Evolutionary conservation across 2,329 filamentous ascomycete genomes (phyloP).

Genomic region (Coniochaeta sp.): DNA sequence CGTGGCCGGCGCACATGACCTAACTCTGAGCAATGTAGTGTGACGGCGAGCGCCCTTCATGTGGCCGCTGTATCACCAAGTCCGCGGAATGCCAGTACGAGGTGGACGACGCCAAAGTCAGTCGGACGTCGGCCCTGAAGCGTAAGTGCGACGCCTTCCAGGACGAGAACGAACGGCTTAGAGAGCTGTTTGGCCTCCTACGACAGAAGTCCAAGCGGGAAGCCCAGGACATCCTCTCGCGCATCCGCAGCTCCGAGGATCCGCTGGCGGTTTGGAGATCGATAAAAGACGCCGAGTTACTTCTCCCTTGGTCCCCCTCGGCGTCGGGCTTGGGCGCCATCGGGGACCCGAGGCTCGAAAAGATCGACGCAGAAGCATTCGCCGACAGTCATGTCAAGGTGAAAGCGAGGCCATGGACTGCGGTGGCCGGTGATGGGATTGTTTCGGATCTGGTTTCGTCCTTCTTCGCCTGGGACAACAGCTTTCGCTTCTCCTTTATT

Average conservation of each 20-base stretch:
- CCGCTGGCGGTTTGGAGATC: constrained; percentile 8
- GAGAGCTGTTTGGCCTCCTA: constrained; percentile 12
- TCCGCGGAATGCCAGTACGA: constrained; percentile 6
- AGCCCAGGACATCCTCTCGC: constrained; percentile 12
- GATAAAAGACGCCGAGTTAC: constrained; percentile 12
- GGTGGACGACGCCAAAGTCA: constrained; percentile 8
- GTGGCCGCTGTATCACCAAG: constrained; percentile 7
- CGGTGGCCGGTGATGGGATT: constrained; percentile 19
- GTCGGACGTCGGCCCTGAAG: constrained; percentile 10
- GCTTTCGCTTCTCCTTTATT: constrained; percentile 16
- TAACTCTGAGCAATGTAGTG: constrained; percentile 1
- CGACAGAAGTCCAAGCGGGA: constrained; percentile 10
- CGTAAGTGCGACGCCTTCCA: constrained; percentile 9
- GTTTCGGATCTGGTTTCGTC: constrained; percentile 21
- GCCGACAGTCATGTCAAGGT: constrained; percentile 15
- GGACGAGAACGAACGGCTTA: constrained; percentile 9
- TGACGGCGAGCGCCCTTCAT: constrained; percentile 7
- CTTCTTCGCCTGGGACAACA: constrained; percentile 21
- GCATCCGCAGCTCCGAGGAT: constrained; percentile 8
- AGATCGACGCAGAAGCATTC: constrained; percentile 10
- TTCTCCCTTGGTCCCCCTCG: constrained; percentile 7
- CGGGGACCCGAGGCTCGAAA: constrained; percentile 4
- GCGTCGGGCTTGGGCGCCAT: constrained; percentile 1
- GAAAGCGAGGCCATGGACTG: constrained; percentile 21
- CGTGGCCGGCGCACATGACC: neutral